Evolutionary conservation across 768 basidiomycete genomes (phyloP).

Genomic region (Scleroderma bovista): DNA sequence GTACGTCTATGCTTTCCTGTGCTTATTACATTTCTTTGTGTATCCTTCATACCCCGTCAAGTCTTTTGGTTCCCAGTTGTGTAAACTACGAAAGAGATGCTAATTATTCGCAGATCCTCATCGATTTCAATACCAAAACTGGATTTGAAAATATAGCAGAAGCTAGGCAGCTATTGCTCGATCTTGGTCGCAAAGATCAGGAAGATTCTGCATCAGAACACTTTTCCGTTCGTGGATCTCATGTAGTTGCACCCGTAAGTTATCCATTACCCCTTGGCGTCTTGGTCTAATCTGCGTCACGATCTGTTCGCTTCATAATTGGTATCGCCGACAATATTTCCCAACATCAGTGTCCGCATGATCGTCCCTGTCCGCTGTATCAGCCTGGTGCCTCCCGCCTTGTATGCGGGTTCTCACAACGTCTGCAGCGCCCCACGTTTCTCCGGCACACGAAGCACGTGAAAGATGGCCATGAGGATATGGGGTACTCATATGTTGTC

Average conservation of each 20-base stretch:
- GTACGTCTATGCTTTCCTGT: constrained; percentile 32
- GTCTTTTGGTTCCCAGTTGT: neutral
- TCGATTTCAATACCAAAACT: constrained; percentile 72
- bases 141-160: constrained; percentile 80
- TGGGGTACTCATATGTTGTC: constrained; percentile 86
- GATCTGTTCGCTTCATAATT: constrained; percentile 14
- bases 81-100: neutral
- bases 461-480: constrained; percentile 77
- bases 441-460: constrained; percentile 86
- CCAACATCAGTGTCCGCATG: constrained; percentile 77
- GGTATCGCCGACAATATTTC: constrained; percentile 3
- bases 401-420: constrained; percentile 81
- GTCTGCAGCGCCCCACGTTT: constrained; percentile 82
- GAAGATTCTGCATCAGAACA: constrained; percentile 38
- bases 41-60: neutral
- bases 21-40: neutral
- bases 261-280: neutral
- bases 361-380: constrained; percentile 74
- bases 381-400: constrained; percentile 46
- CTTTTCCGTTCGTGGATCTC: constrained; percentile 48
- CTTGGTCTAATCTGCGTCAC: neutral
- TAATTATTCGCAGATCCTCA: constrained; percentile 54
- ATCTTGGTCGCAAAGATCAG: constrained; percentile 54
- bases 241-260: constrained; percentile 86
- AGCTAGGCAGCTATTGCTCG: constrained; percentile 69